Evolutionary conservation across 352 stramenopile species (phyloP), one percentile per base, ranked within the genome.

Genomic region (Globisporangium splendens): DNA sequence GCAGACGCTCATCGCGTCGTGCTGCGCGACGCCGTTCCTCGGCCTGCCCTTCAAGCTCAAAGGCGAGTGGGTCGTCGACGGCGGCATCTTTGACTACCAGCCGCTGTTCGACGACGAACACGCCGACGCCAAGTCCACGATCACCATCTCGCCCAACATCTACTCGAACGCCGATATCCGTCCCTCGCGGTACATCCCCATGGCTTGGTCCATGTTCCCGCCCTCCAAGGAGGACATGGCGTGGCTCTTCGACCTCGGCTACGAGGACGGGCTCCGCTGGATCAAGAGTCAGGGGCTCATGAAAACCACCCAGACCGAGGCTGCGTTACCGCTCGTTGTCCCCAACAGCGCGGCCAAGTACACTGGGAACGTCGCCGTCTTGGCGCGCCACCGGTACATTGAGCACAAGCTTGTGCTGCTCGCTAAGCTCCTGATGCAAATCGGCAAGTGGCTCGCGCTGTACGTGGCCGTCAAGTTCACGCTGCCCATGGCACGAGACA

Each of bases 191-290:
- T 88, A 88, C 50, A 69, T 90, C 22, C 78, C 78, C 12, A 53
- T 75, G 21, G 81, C 73, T 72, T 90, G 80, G 78, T 82, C 65
- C 12, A 62, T 88, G 56, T 85, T 83, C 44, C 78, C 75, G 46
- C 75, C 78, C 13, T 71, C 67, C 1, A 59, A 70, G 39, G 64
- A 77, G 1, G 73, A 83, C 39, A 71, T 90, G 56, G 46, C 59
- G 38, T 90, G 80, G 80, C 42, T 89, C 20, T 84, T 74, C 24
- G 61, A 79, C 1, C 49, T 88, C 35, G 79, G 79, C 3, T 82
- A 86, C 47, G 58, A 66, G 38, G 77, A 83, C 63, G 69, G 57
- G 13, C 52, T 81, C 44, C 42, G 58, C 0, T 84, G 75, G 73
- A 66, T 61, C 14, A 52, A 65, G 20, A 53, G 63, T 17, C 24